These are phyloP conservation scores for Arachis stenosperma DNA, from an alignment of 306 rosid species.

Conservation along the genomic window DNA sequence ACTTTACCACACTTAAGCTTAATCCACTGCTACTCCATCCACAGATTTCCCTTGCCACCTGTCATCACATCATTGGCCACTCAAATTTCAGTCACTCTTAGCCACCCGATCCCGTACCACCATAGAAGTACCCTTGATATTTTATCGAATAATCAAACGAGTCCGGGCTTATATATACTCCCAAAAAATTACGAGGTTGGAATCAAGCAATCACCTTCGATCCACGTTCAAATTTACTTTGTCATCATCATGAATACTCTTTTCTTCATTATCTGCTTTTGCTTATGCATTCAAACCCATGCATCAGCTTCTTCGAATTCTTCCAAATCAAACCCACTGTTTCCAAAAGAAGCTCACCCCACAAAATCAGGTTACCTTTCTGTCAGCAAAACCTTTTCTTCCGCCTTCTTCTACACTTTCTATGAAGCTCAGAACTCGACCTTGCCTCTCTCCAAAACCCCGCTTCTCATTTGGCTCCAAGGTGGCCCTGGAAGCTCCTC, in stretches of 20 bases:
- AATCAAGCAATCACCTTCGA: neutral
- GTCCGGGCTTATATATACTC: too few relatives aligned
- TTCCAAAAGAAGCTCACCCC: constrained; percentile 68
- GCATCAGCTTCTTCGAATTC: constrained; percentile 9
- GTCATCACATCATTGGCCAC: too few relatives aligned
- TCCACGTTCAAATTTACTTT: neutral
- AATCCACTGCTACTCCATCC: too few relatives aligned
- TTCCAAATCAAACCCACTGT: constrained; percentile 22
- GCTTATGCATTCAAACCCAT: constrained; percentile 3
- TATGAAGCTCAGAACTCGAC: constrained; percentile 71
- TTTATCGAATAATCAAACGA: too few relatives aligned
- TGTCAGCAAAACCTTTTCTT: constrained; percentile 43
- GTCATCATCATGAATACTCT: neutral
- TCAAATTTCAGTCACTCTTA: too few relatives aligned
- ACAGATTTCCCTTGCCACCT: too few relatives aligned
- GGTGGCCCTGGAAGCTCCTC: constrained; percentile 98
- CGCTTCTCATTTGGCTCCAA: constrained; percentile 88
- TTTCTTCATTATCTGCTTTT: neutral
- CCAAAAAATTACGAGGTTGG: too few relatives aligned
- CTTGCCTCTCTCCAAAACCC: constrained; percentile 59
- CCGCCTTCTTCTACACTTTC: constrained; percentile 77
- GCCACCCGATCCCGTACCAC: too few relatives aligned
- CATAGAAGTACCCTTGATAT: too few relatives aligned
- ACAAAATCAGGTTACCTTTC: constrained; percentile 80
- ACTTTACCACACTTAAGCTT: too few relatives aligned